Conservation (phyloP, 164 flowering plant species). For the Aristolochia contorta region DNA sequence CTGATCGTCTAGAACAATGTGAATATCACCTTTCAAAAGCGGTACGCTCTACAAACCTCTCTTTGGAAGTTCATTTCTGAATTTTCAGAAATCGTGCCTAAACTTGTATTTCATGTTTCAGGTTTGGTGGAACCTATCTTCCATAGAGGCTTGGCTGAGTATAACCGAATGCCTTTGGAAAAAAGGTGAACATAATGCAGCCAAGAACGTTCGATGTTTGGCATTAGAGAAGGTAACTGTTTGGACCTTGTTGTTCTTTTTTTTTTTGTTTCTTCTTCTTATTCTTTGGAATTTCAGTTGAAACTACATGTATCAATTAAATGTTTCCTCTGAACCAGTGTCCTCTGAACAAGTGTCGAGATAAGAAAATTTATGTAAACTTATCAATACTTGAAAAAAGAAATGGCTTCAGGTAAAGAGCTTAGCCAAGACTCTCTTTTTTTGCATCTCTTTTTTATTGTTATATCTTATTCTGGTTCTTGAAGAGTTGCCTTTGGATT, state of each 20-base stretch:
- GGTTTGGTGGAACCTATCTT: slow-evolving; percentile 92
- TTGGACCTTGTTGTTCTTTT: neutral
- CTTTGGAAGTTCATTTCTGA: slow-evolving; percentile 3
- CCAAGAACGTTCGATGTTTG: slow-evolving; percentile 61
- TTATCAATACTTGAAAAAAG: slow-evolving; percentile 90
- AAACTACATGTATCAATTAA: too few species aligned
- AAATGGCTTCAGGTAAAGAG: slow-evolving; percentile 69
- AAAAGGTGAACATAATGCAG: slow-evolving; percentile 73
- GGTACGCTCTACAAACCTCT: slow-evolving; percentile 32
- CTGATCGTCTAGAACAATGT: slow-evolving; percentile 73
- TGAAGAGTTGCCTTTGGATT: slow-evolving; percentile 56
- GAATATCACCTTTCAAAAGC: slow-evolving; percentile 96
- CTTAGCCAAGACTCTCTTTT: neutral
- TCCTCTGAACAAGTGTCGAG: too few species aligned
- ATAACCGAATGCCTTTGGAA: slow-evolving; percentile 90
- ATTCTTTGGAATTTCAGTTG: too few species aligned
- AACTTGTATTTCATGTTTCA: slow-evolving; percentile 22
- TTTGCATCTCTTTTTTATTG: neutral
- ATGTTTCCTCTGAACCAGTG: slow-evolving; percentile 32
- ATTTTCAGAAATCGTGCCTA: slow-evolving; percentile 2
- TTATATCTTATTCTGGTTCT: slow-evolving; percentile 14
- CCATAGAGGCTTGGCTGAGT: slow-evolving; percentile 90
- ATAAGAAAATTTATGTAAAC: slow-evolving; percentile 71
- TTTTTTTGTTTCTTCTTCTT: neutral
- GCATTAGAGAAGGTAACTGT: slow-evolving; percentile 65